Conservation (phyloP, 352 stramenopile genomes). For the Phytophthora capsici region DNA sequence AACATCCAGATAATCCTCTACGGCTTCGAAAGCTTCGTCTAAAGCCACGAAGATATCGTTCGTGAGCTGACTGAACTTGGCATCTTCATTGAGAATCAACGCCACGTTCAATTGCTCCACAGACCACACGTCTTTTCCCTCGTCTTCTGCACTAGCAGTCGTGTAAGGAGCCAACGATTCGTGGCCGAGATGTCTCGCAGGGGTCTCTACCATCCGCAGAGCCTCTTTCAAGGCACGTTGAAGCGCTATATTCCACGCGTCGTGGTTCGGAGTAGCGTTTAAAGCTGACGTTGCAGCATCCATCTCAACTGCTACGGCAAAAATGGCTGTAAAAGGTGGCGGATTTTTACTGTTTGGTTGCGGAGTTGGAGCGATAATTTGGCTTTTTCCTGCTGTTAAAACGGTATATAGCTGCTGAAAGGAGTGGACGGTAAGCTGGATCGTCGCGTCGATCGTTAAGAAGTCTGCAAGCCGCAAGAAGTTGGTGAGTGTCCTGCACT, state of each 20-base stretch:
- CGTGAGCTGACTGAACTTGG: conserved; percentile 80
- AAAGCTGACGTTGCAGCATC: conserved; percentile 45
- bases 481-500: conserved; percentile 92
- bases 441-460: conserved; percentile 88
- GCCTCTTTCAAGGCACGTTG: conserved; percentile 85
- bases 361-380: conserved; percentile 15
- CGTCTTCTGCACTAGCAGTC: conserved; percentile 81
- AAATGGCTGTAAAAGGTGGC: conserved; percentile 59
- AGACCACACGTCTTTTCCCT: conserved; percentile 83
- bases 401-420: conserved; percentile 70
- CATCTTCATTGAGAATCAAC: conserved; percentile 84
- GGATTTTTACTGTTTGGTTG: conserved; percentile 12
- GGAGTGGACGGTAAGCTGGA: conserved; percentile 85
- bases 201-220: conserved; percentile 89
- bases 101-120: conserved; percentile 82
- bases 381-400: conserved; percentile 55
- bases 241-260: conserved; percentile 73
- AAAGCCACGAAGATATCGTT: conserved; percentile 88
- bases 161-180: conserved; percentile 81
- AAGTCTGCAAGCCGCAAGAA: conserved; percentile 95
- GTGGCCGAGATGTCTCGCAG: conserved; percentile 83
- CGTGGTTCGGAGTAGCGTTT: conserved; percentile 64
- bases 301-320: conserved; percentile 74
- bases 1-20: conserved; percentile 90
- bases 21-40: conserved; percentile 79